Conservation (phyloP, 2,329 filamentous ascomycete genomes). For the Escovopsis sp. region DNA sequence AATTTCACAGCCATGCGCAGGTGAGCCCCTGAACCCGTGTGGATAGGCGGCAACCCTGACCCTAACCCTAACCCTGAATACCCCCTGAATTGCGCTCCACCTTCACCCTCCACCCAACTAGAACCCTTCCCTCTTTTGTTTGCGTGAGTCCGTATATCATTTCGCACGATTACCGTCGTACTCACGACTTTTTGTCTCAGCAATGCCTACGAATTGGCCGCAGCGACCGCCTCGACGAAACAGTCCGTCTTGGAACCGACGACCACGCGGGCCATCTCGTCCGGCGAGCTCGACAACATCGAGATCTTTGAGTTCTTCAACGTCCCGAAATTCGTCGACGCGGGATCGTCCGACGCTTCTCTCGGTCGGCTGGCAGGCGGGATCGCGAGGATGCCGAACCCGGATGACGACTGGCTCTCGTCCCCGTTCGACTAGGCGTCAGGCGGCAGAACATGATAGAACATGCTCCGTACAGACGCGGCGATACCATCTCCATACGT, state of each 20-base stretch:
- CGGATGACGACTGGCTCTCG: slow-evolving; percentile 17
- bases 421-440: not conserved
- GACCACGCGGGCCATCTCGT: slow-evolving; percentile 22
- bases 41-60: too few relatives aligned
- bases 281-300: slow-evolving; percentile 26
- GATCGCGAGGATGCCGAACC: slow-evolving; percentile 14
- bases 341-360: slow-evolving; percentile 10
- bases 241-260: slow-evolving; percentile 23
- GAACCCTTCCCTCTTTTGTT: not conserved
- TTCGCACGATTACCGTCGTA: not conserved
- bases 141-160: not conserved
- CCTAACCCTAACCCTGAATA: too few relatives aligned
- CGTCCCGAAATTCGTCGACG: slow-evolving; percentile 19
- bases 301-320: slow-evolving; percentile 32
- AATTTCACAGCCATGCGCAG: slow-evolving; percentile 25
- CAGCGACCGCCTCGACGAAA: slow-evolving; percentile 19
- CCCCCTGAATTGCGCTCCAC: too few relatives aligned
- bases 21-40: slow-evolving; percentile 9
- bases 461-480: too few relatives aligned
- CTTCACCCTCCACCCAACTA: too few relatives aligned
- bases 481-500: too few relatives aligned
- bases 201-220: slow-evolving; percentile 24
- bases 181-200: too few relatives aligned
- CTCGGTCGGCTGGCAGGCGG: slow-evolving; percentile 10
- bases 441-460: too few relatives aligned